A percentile compares a stretch with the other conserved stretches of the same genome.
These are phyloP conservation scores for Arabidopsis suecica DNA, from an alignment of 345 rosid species.

Conservation along the genomic window DNA sequence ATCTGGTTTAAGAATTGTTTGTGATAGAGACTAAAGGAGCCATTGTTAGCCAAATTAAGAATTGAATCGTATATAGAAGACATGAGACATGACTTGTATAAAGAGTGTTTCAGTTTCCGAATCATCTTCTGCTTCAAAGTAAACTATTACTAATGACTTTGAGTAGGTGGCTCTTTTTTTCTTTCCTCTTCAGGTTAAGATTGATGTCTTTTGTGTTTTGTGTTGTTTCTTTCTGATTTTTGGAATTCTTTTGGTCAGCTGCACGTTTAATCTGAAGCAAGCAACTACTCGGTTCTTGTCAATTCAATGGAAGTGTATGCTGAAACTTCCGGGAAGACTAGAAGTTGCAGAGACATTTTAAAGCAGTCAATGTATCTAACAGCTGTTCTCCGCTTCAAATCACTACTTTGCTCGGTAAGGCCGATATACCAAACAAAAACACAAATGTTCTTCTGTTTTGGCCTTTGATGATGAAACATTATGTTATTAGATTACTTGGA, in stretches of 20 bases:
- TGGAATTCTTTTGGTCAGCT: conserved; percentile 38
- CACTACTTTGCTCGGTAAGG: conserved; percentile 42
- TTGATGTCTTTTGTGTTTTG: conserved; percentile 1
- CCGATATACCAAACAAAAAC: neutral
- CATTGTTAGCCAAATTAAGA: no score
- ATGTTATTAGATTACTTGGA: conserved; percentile 1
- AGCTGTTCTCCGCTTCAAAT: conserved; percentile 40
- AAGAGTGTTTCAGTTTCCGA: no score
- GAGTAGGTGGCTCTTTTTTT: conserved; percentile 49
- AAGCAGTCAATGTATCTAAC: conserved; percentile 29
- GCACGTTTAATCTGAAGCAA: conserved; percentile 11
- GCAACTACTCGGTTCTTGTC: conserved; percentile 32
- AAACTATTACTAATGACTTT: conserved; percentile 30
- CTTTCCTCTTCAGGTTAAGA: neutral
- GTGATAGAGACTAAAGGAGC: no score
- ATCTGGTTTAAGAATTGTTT: no score
- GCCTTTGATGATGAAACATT: conserved; percentile 6
- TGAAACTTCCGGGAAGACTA: conserved; percentile 27
- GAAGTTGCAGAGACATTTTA: conserved; percentile 32
- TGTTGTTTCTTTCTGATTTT: conserved; percentile 1
- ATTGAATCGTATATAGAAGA: no score
- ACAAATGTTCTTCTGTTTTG: neutral
- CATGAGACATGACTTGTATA: no score
- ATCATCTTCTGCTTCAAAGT: no score
- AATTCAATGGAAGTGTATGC: conserved; percentile 41